phyloP scores from a whole-genome alignment of 441 rosid species.

The Mallotus japonicus region DNA sequence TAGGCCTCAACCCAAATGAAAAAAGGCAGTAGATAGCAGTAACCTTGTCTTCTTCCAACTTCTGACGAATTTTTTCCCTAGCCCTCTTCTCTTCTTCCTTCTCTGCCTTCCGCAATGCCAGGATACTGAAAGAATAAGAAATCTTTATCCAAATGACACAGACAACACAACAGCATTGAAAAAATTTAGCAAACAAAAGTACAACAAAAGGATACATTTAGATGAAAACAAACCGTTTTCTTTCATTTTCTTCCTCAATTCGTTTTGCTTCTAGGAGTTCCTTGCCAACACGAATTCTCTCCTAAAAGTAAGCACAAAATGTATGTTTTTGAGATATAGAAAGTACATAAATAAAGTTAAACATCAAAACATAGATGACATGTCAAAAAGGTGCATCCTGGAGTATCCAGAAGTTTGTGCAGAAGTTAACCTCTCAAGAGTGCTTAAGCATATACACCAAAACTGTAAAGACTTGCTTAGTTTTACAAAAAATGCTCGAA shows the following conservation, averaged over 20 bases:
- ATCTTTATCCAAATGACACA: not conserved
- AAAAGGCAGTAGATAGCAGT: conserved; percentile 8
- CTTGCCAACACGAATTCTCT: conserved; percentile 91
- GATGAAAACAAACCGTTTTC: conserved; percentile 70
- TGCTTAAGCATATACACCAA: not conserved
- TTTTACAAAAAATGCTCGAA: not conserved
- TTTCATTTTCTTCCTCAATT: conserved; percentile 89
- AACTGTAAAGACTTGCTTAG: not conserved
- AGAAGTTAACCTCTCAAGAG: not conserved
- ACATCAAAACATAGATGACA: conserved; percentile 1
- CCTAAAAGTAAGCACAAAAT: conserved; percentile 40
- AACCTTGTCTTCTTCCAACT: conserved; percentile 96
- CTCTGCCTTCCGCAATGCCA: conserved; percentile 89
- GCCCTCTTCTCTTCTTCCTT: conserved; percentile 93
- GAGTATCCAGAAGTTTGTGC: not conserved
- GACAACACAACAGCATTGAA: not conserved
- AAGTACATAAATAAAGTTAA: not conserved
- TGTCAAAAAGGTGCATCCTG: not conserved
- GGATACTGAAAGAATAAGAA: conserved; percentile 43
- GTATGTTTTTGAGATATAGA: not conserved
- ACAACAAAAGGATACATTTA: conserved; percentile 2
- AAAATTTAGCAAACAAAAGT: conserved; percentile 3
- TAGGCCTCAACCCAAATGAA: not conserved
- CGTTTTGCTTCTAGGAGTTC: conserved; percentile 94
- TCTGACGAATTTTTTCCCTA: conserved; percentile 93